Base-by-base conservation (phyloP, 2,329 filamentous ascomycete genomes). In the Fusarium tuaranense region DNA sequence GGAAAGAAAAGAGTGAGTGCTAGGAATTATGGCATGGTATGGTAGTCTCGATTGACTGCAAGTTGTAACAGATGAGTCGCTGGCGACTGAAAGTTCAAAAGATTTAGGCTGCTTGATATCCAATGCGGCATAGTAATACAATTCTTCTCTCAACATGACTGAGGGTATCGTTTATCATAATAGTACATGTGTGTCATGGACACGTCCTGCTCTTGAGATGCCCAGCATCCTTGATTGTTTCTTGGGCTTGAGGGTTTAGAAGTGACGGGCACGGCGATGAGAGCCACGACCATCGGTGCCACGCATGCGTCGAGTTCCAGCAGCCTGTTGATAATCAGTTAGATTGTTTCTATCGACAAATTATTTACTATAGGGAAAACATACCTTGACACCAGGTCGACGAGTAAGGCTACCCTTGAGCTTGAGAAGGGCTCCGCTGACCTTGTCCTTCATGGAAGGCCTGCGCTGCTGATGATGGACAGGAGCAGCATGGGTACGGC, bases 351-450 rank as follows among this genome's bases (percentile, higher is more conserved):
- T 13, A 58, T 58, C 0, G 5, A 22, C 9, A 58, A 12, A 14
- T n/a, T 27, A n/a, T 8, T 48, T 48, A 48, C n/a, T 27, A 53
- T n/a, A 16, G 14, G 9, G 34, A 10, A 38, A 38, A 58, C 81
- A 70, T 83, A 91, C 90, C 91, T 95, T 95, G 74, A 93, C 84
- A 27, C 92, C 94, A 3, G 93, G 92, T 46, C 91, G 87, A 58
- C 90, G 83, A 1, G 92, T 95, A 67, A 96, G 80, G 64, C 86
- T 90, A 9, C 94, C 94, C 82, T 91, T 91, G 73, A 96, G 83
- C 85, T 90, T 94, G 85, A 94, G 87, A 81, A 96, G 85, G 0
- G 93, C 93, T 20, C 94, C 94, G 60, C 89, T 92, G 76, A 96
- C 88, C 84, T 95, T 96, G 85, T 96, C 94, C 57, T 92, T 92